Base-by-base conservation (phyloP, 1,284 basidiomycete species). In the Sparassis latifolia region DNA sequence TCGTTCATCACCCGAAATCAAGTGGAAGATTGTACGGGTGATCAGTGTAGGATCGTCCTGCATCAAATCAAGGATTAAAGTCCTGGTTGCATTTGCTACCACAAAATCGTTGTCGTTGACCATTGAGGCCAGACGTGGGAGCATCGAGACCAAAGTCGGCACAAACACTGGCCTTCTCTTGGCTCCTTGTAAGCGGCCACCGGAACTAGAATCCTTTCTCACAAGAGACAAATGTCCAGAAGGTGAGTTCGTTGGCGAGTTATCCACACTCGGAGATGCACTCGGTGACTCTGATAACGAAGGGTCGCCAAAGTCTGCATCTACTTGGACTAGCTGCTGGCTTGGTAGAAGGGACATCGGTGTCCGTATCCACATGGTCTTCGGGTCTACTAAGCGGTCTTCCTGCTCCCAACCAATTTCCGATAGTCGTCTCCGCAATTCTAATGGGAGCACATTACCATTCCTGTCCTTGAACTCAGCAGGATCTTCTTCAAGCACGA, bases 401-500 rank as follows among this genome's bases (percentile, higher is more conserved):
- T 84, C 80, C 44, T 83, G 74, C 3, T 72, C 75, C 84, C 84
- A 89, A 10, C 85, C 85, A 50, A 89, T 81, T 53, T 89, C 84
- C 0, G 77, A 75, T 9, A 89, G 67, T 41, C 80, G 76, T 55
- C 79, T 79, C 50, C 76, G 73, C 39, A 87, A 62, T 58, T 88
- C 86, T 10, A 73, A 54, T 3, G 85, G 84, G 28, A 89, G 68
- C 1, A 65, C 64, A 42, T 67, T 65, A 2, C 70, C 72, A 44
- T 67, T 60, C 31, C 69, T 74, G 51, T 77, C 74, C 52, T 75
- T 74, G 48, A 66, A 60, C 45, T 80, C 77, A 33, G 76, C 73
- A 0, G 66, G 59, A 49, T 79, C 77, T 51, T 84, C 79, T 44
- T 77, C 75, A 12, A 71, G 71, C 4, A 83, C 69, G 54, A 77